Base-by-base conservation (phyloP, 169 alveolate genomes). In the Plasmodium billcollinsi region DNA sequence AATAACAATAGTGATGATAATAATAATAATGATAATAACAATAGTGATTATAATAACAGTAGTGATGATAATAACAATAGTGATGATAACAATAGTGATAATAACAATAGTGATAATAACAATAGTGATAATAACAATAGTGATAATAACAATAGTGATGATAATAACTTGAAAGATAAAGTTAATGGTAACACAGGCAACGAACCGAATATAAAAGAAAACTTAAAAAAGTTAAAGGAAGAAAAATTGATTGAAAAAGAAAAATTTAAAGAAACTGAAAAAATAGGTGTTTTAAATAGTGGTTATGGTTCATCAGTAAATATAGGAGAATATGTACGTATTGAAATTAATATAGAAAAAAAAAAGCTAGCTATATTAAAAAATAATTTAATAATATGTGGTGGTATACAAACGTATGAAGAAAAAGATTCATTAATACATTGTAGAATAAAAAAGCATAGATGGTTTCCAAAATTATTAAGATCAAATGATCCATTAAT, bases 401-500 rank as follows among this genome's bases (percentile, higher is more conserved):
- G 96, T n/a, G 93, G 94, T 0, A 47, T 88, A 56, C 93, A 89
- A 62, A 61, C 62, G 18, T 86, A 88, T 29, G 95, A 90, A 71
- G 92, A 93, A 75, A 88, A 92, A 5, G 69, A 89, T n/a, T 92
- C 94, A 8, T 74, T 62, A 61, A 33, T 92, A 12, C 95, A 94
- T 74, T 52, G 93, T 74, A 73, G 92, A 63, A 24, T 91, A 20
- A 67, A 92, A 45, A 89, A 78, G 56, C 99, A 96, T 78, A 96
- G 99, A 85, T 99, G 99, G 99, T 97, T 96, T 73, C 99, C 99
- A 8, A 97, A 98, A 75, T 95, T 99, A 9, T 93, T 98, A 62
- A 99, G 99, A 94, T 96, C 99, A 59, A 96, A 97, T 83, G 99
- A 99, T 88, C 99, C 99, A 3, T 90, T 99, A 45, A 96, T 99